These are phyloP conservation scores for Hypsizygus marmoreus DNA, from an alignment of 768 basidiomycete genomes.

Conservation along the genomic window DNA sequence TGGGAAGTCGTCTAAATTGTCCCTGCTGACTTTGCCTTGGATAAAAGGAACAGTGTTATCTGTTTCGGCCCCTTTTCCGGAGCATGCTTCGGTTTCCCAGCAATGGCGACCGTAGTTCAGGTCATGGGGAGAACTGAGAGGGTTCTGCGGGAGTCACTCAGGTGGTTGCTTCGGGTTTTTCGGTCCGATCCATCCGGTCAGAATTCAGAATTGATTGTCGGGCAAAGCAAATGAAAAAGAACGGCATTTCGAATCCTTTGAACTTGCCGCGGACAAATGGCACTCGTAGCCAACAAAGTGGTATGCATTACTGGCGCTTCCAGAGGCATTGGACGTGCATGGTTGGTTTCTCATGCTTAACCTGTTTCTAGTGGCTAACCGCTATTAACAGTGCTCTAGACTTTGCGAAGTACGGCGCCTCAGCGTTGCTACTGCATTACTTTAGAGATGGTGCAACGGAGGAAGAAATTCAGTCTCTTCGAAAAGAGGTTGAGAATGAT, in stretches of 20 bases:
- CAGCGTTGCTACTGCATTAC: slow-evolving; percentile 67
- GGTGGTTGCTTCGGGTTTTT: too few species aligned
- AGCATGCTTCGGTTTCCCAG: too few species aligned
- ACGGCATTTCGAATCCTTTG: not conserved
- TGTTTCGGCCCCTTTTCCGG: too few species aligned
- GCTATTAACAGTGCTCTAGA: slow-evolving; percentile 49
- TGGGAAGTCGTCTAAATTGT: too few species aligned
- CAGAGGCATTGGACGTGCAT: slow-evolving; percentile 72
- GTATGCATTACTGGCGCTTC: slow-evolving; percentile 77
- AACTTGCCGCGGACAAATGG: slow-evolving; percentile 30
- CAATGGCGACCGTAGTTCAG: too few species aligned
- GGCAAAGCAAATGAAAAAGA: slow-evolving; percentile 1
- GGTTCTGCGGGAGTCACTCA: too few species aligned
- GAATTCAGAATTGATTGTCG: too few species aligned
- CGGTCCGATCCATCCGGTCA: too few species aligned
- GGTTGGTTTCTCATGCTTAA: slow-evolving; percentile 28
- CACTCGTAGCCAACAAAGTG: slow-evolving; percentile 54
- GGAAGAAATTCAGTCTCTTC: slow-evolving; percentile 47
- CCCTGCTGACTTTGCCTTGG: too few species aligned
- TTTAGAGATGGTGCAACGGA: slow-evolving; percentile 59
- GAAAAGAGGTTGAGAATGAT: slow-evolving; percentile 43
- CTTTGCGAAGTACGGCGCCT: slow-evolving; percentile 64
- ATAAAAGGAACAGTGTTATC: too few species aligned
- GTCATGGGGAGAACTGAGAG: too few species aligned
- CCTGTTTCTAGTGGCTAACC: not conserved